Base-by-base conservation (phyloP, 495 filamentous ascomycete genomes). In the Penicillium mononematosum region DNA sequence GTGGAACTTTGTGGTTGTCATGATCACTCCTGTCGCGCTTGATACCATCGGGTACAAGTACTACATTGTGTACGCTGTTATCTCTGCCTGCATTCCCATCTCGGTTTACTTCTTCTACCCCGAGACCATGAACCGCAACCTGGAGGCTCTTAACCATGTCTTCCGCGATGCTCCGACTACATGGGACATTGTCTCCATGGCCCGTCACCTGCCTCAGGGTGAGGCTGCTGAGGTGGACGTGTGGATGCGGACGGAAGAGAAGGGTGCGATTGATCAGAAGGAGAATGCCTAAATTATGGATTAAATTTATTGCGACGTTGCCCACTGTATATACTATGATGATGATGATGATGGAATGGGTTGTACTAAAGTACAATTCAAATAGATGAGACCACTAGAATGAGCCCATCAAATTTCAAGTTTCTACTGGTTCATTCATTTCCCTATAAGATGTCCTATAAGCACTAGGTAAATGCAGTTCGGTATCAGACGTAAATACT, bases 91-190 rank as follows among this genome's bases (percentile, higher is more conserved):
- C 34, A 67, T 71, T 22, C 66, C 45, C 72, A 20, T 81, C 1
- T 66, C 72, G 10, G 78, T 86, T 41, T 86, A 82, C 64, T 81
- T 85, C 72, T 83, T 87, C 75, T 87, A 82, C 64, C 85, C 85
- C 0, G 85, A 88, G 69, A 69, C 66, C 0, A 66, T 66, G 63
- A 63, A 63, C 27, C 63, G 64, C 27, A 66, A 63, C 14, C 41
- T 69, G 45, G 66, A 69, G 42, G 49, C 53, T 20, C 44, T 65
- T 4, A 59, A 62, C 45, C 59, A 62, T 41, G 59, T 65, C 32
- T 65, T 65, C 46, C 58, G 52, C 0, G 62, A 65, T 50, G 58
- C 59, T 5, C 47, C 55, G 1, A 45, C 58, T 22, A 14, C 55
- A 3, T 65, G 62, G 62, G 41, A 65, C n/a, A 65, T 65, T 49